These are phyloP conservation scores for Pichia sp. DNA, from an alignment of 1,139 yeast species.

Conservation along the genomic window DNA sequence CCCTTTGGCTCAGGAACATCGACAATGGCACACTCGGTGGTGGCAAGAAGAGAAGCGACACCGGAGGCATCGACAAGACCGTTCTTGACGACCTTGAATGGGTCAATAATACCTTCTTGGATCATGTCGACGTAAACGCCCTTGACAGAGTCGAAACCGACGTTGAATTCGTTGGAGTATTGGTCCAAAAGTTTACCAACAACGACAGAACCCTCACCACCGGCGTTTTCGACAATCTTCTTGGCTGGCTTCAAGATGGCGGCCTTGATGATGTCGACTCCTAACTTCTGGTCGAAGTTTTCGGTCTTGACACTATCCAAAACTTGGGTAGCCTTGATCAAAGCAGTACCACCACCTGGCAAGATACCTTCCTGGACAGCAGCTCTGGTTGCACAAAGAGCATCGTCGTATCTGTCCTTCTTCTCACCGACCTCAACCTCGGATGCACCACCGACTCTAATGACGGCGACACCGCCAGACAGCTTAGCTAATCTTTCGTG, in stretches of 20 bases:
- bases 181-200: slow-evolving; percentile 88
- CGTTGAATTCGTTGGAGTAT: slow-evolving; percentile 81
- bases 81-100: slow-evolving; percentile 97
- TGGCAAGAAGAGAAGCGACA: slow-evolving; percentile 96
- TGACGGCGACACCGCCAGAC: slow-evolving; percentile 98
- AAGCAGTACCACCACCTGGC: slow-evolving; percentile 99
- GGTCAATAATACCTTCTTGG: slow-evolving; percentile 97
- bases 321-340: slow-evolving; percentile 86
- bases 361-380: slow-evolving; percentile 99
- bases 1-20: slow-evolving; percentile 92
- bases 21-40: slow-evolving; percentile 98
- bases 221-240: slow-evolving; percentile 96
- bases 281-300: slow-evolving; percentile 96
- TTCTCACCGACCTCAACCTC: slow-evolving; percentile 99
- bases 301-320: slow-evolving; percentile 76
- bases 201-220: slow-evolving; percentile 96
- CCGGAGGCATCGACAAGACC: slow-evolving; percentile 97
- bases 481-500: slow-evolving; percentile 98
- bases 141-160: slow-evolving; percentile 91
- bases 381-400: slow-evolving; percentile 98
- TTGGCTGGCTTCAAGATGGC: slow-evolving; percentile 98
- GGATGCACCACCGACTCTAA: slow-evolving; percentile 96
- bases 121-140: slow-evolving; percentile 96
- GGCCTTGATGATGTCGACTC: slow-evolving; percentile 91
- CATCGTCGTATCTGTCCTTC: slow-evolving; percentile 99